Base-by-base conservation (phyloP, 2,329 filamentous ascomycete species). In the Verticillium longisporum region DNA sequence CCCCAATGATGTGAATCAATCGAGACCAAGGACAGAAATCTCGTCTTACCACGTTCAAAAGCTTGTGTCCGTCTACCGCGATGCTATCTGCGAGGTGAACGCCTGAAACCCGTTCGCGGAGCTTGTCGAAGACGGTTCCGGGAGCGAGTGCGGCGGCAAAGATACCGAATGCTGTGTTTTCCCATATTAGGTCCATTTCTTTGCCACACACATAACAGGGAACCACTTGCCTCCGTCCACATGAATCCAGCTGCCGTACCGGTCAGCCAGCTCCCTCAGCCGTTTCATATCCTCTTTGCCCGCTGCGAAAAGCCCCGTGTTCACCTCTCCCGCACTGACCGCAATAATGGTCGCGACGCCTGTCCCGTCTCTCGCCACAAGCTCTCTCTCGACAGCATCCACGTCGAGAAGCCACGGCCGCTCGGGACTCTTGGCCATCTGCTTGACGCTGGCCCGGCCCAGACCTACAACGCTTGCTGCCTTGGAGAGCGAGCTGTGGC, bases 311-410 rank as follows among this genome's bases (percentile, higher is more conserved):
- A 87, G 80, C 0, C 93, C 92, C 0, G 92, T 96, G 68, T 98
- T 97, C 33, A 97, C 91, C 75, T 98, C 94, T 1, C 91, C 91
- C 6, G 88, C 90, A 53, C 91, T 93, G n/a, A 97, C 76, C 4
- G 83, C 86, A 41, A 97, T 85, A 63, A 97, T 91, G 57, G 83
- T 89, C n/a, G 83, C 89, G 13, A 83, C 80, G 2, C 81, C 81
- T 0, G 67, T 66, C 26, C 45, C 56, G 10, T 56, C 45, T 1
- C 76, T 71, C 38, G 72, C 74, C 61, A 66, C 70, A 15, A 96
- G 76, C 61, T 85, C 81, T 55, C 72, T 73, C 72, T 91, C 86
- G 1, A 97, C 77, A 3, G 77, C 77, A 2, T 80, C 78, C 6
- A 96, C 68, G 67, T 96, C 86, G 64, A 97, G 81, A 55, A 79